These are phyloP conservation scores for Euclidium syriacum DNA, from an alignment of 345 rosid genomes.

Conservation along the genomic window DNA sequence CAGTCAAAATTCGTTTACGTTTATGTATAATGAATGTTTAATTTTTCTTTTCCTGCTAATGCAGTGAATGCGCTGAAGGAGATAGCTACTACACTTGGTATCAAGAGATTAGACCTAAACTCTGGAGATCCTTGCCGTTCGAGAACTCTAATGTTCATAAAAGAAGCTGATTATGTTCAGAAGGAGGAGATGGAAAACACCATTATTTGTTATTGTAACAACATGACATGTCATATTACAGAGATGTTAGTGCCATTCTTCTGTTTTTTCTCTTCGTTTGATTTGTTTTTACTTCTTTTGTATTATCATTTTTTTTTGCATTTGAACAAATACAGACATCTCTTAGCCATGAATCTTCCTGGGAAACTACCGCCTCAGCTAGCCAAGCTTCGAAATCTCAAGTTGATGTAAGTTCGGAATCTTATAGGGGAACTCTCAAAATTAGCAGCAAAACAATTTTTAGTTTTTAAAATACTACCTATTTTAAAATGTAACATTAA, in stretches of 20 bases:
- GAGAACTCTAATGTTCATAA: neutral
- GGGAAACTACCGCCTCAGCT: conserved; percentile 13
- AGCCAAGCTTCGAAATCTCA: neutral
- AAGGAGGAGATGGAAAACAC: neutral
- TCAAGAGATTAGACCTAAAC: neutral
- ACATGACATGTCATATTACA: conserved; percentile 19
- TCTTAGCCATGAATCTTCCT: neutral
- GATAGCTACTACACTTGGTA: conserved; percentile 23
- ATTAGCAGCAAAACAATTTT: too few species aligned
- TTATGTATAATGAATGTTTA: neutral
- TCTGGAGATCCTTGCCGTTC: conserved; percentile 10
- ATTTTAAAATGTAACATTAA: too few species aligned
- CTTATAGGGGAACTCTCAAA: too few species aligned
- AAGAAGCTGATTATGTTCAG: neutral
- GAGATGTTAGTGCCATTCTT: conserved; percentile 11
- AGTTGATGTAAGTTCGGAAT: neutral
- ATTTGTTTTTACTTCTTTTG: neutral
- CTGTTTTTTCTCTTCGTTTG: neutral
- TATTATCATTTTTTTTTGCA: neutral
- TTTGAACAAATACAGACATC: neutral
- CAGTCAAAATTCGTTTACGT: too few species aligned
- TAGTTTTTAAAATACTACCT: too few species aligned
- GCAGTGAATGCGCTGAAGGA: conserved; percentile 8
- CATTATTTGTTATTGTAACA: conserved; percentile 1
- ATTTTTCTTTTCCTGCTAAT: neutral